Base-by-base conservation (phyloP, 768 basidiomycete species). In the Pulveroboletus sp. region DNA sequence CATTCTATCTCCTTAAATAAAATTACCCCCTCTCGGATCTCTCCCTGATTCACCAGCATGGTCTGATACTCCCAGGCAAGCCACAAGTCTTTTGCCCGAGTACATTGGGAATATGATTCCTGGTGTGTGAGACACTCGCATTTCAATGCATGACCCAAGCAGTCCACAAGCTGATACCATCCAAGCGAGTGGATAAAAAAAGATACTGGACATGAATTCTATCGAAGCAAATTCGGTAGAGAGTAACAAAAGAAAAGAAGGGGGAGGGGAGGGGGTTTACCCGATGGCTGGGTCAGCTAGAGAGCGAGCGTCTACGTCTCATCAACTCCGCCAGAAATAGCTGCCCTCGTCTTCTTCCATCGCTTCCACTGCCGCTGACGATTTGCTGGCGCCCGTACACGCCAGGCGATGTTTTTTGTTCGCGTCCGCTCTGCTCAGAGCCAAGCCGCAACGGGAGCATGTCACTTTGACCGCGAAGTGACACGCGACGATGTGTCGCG, bases 401-500 rank as follows among this genome's bases (percentile, higher is more conserved):
- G 47, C 45, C 28, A 24, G 31, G 3, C 8, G 39, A 17, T 66
- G 64, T 39, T 67, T 66, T 30, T 28, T 65, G 13, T 21, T 49
- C 33, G 65, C 64, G 40, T 66, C 64, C 24, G 47, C 47, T 39
- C 64, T 52, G 37, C 60, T 56, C 15, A 66, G 41, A 13, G 26
- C 26, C 32, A 65, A 14, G 0, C 51, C 55, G 30, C 64, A 66
- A 17, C 0, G 7, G 0, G 36, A 8, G 36, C 64, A 66, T 15
- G 24, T 3, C 39, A 58, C 54, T 37, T 58, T 67, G 41, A 66
- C 43, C 49, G 41, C 65, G 6, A 66, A 15, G 13, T 66, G 64
- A 35, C 50, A 56, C 0, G 62, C 31, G 11, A 67, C 39, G 11
- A 66, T 61, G 27, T 66, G 64, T 1, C 64, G 50, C 4, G 64